A percentile compares a stretch with the other conserved stretches of the same genome.
Conservation (phyloP, 768 basidiomycete genomes). For the Tulasnella calospora region DNA sequence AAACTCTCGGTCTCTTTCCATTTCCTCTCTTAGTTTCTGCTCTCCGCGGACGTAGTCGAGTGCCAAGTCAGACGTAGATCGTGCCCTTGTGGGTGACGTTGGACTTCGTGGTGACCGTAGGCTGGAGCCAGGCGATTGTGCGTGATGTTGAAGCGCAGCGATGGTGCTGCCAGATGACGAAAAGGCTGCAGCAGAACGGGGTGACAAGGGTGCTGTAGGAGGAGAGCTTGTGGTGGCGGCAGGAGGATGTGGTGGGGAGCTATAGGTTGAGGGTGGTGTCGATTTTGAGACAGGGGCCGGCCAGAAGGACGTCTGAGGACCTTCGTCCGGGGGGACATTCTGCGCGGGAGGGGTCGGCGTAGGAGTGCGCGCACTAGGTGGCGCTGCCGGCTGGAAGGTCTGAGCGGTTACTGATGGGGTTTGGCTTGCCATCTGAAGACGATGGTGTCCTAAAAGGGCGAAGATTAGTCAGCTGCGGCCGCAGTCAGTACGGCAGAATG, state of each 20-base stretch:
- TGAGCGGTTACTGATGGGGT: not conserved
- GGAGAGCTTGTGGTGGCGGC: not conserved
- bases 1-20: constrained; percentile 17
- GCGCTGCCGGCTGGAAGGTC: not conserved
- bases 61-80: constrained; percentile 24
- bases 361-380: not conserved
- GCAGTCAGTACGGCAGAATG: not conserved
- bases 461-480: constrained; percentile 11
- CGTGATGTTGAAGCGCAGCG: not conserved
- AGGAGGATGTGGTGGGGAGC: not conserved
- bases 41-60: constrained; percentile 17
- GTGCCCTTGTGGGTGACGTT: constrained; percentile 20
- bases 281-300: constrained; percentile 10
- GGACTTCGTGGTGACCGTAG: constrained; percentile 12
- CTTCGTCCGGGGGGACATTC: not conserved
- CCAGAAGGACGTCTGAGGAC: constrained; percentile 1
- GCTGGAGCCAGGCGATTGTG: constrained; percentile 6
- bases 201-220: constrained; percentile 7
- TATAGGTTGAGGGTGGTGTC: not conserved
- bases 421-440: not conserved
- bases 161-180: constrained; percentile 16
- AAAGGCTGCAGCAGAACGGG: constrained; percentile 1
- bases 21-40: constrained; percentile 4
- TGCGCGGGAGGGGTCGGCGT: constrained; percentile 1
- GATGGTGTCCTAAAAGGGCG: constrained; percentile 9